A percentile compares a stretch with the other conserved stretches of the same genome.
Evolutionary conservation across 2,329 filamentous ascomycete species (phyloP).

Genomic region (Bipolaris victoriae): DNA sequence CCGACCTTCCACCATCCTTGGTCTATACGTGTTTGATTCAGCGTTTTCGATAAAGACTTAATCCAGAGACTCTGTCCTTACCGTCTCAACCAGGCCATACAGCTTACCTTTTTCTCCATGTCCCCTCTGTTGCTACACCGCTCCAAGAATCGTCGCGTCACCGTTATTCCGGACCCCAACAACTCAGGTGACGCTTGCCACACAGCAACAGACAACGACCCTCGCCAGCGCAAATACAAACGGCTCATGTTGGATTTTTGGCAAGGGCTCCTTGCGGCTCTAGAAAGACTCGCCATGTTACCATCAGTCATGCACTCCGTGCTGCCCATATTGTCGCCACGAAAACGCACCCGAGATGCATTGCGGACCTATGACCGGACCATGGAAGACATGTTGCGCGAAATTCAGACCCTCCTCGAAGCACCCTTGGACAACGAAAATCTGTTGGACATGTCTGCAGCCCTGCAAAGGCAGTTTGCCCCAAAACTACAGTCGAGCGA

Average conservation of each 20-base stretch:
- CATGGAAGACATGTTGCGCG: slow-evolving; percentile 56
- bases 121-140: slow-evolving; percentile 41
- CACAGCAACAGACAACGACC: slow-evolving; percentile 21
- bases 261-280: slow-evolving; percentile 47
- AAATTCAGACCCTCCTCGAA: slow-evolving; percentile 53
- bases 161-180: slow-evolving; percentile 33
- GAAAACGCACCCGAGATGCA: slow-evolving; percentile 47
- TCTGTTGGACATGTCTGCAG: slow-evolving; percentile 53
- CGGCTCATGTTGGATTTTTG: slow-evolving; percentile 50
- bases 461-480: slow-evolving; percentile 59
- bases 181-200: slow-evolving; percentile 28
- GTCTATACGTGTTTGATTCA: slow-evolving; percentile 30
- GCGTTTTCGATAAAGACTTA: slow-evolving; percentile 34
- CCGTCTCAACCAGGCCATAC: slow-evolving; percentile 30
- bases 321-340: slow-evolving; percentile 42
- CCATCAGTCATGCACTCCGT: slow-evolving; percentile 49
- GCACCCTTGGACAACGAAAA: slow-evolving; percentile 50
- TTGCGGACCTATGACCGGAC: slow-evolving; percentile 51
- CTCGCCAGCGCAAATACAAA: slow-evolving; percentile 38
- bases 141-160: slow-evolving; percentile 47
- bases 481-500: slow-evolving; percentile 62
- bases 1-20: slow-evolving; percentile 22
- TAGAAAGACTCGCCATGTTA: slow-evolving; percentile 50
- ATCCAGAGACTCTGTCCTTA: slow-evolving; percentile 33
- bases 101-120: slow-evolving; percentile 37